Evolutionary conservation across 2,329 filamentous ascomycete genomes (phyloP), one percentile per base, ranked within the genome.

Genomic region (Metarhizium anisopliae): DNA sequence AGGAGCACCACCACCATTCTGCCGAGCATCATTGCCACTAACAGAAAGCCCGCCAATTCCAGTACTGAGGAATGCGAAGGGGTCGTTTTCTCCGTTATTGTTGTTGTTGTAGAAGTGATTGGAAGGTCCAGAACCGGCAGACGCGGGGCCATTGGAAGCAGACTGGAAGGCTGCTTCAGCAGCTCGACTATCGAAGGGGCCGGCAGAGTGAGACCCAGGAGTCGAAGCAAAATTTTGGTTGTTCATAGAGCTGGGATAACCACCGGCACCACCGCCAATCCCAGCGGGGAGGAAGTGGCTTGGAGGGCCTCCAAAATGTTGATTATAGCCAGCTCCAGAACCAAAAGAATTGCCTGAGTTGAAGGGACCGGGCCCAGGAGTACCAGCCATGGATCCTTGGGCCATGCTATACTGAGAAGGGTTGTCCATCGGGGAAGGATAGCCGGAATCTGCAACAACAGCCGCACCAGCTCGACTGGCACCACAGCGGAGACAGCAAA

Each of bases 151-250:
- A 63, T 94, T 93, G 63, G 86, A 86, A 43, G 90, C 91, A 45
- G 89, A 89, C 68, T 90, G 89, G 78, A 99, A 99, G 30, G 94
- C 93, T 58, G 91, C 91, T 75, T 97, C 93, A 16, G 93, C 90
- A 59, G 90, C 89, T 60, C 92, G 89, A 76, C 91, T 95, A 68
- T 96, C 92, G 67, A 99, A 97, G 5, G 87, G 87, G 13, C 90
- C 89, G 47, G 88, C 88, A 29, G 89, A 88, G 72, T 94, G 90
- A 63, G 90, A 86, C 53, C 86, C 84, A 43, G 86, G 87, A 55
- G 85, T 85, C 47, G 88, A 86, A 57, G 85, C 85, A 60, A 86
- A 96, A 49, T 68, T 69, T 64, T 91, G 88, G 42, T 87, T 89
- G 70, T 90, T 89, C 73, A 96, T 83, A 2, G 89, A 81, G 38